Evolutionary conservation across 2,329 filamentous ascomycete species (phyloP), one percentile per base, ranked within the genome.

Genomic region (Aureobasidium lini): DNA sequence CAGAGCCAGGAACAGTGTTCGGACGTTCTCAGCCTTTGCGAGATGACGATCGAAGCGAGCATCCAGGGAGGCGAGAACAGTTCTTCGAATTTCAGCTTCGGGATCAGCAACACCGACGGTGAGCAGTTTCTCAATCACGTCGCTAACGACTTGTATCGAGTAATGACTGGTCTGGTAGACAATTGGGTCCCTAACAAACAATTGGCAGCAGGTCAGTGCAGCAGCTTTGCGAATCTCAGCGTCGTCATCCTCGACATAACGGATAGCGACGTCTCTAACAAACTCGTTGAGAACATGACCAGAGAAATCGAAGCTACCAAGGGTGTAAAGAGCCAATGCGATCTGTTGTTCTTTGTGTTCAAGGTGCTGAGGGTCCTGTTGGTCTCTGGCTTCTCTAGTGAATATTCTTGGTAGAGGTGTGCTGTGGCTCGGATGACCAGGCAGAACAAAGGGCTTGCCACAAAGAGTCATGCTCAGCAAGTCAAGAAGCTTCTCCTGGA

Each of bases 141-240:
- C 94, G 59, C 93, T 90, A 47, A 99, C 95, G 31, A 99, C 94
- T 71, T 96, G 91, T 42, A 97, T 89, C 0, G 94, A 93, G 72
- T 99, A 94, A 64, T 93, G 90, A 71, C 94, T 97, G 6, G 93
- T 96, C 75, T 99, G 94, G 67, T 96, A 94, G 68, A 99, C 91
- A 64, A 99, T 97, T 0, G 94, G 94, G 70, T 99, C 95, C 66
- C 90, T 87, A 47, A 97, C 89, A 69, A 97, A 97, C 47, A 99
- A 83, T 72, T 99, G 95, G 70, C 95, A 99, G 74, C 94, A 97
- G 5, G 95, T 99, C 62, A 99, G 79, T 15, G 94, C 92, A 2
- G 94, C 93, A 15, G 94, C 94, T 73, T 96, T 93, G 61, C 94
- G 85, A 53, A 96, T 96, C 64, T 95, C 89, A 0, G 90, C 82